Percentiles rank a stretch among this genome's conserved stretches.
phyloP scores from a whole-genome alignment of 176 grass and related monocot species.

The Pharus latifolius region DNA sequence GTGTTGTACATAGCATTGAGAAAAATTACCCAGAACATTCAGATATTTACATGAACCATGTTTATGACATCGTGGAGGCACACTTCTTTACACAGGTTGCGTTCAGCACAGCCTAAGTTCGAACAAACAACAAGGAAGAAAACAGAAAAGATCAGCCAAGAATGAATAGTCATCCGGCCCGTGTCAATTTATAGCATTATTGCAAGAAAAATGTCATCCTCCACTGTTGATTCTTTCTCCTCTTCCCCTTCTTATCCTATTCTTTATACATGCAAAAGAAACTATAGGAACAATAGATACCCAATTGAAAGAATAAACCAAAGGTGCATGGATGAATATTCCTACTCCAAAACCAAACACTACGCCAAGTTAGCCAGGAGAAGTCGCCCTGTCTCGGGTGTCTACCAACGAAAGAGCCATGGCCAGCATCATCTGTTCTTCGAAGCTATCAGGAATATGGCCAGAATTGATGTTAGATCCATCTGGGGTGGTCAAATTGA shows the following conservation, averaged over 20 bases:
- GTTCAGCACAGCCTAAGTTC: too few species aligned
- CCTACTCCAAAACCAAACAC: background rate
- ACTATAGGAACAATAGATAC: conserved; percentile 1
- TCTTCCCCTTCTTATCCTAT: conserved; percentile 2
- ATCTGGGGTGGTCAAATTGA: conserved; percentile 6
- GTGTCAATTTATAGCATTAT: conserved; percentile 15
- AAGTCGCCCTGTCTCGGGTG: conserved; percentile 29
- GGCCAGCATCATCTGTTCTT: conserved; percentile 92
- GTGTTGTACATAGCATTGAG: background rate
- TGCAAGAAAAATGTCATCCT: conserved; percentile 1
- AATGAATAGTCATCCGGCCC: too few species aligned
- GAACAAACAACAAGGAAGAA: background rate
- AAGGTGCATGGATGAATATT: background rate
- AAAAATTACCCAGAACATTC: background rate
- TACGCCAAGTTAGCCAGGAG: conserved; percentile 34
- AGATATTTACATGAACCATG: conserved; percentile 22
- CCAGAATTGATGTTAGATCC: conserved; percentile 11
- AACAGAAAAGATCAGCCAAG: background rate
- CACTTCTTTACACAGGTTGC: background rate
- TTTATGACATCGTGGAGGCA: background rate
- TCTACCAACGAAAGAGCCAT: conserved; percentile 76
- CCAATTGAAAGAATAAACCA: conserved; percentile 12
- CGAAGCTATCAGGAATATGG: conserved; percentile 67
- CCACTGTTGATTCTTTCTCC: background rate
- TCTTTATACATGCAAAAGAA: conserved; percentile 16